Evolutionary conservation across 306 rosid genomes (phyloP), one percentile per base, ranked within the genome.

Genomic region (Glycine tomentella): DNA sequence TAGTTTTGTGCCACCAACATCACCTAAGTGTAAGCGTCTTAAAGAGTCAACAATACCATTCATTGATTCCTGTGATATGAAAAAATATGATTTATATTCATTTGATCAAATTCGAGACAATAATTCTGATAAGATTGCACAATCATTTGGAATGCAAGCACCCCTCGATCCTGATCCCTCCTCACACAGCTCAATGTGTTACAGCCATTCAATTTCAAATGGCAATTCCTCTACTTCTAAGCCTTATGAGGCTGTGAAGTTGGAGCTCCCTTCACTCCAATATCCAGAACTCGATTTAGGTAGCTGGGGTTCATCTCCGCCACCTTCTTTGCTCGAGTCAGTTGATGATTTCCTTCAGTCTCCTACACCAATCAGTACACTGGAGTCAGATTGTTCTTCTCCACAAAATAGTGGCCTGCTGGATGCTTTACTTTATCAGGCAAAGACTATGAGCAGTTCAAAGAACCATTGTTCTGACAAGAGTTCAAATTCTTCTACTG

Each of bases 211-310:
- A 87, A 90, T 88, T 82, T 81, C 92, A 83, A 93, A 93, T 96
- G 98, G 94, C 90, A 93, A 90, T 86, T 88, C 89, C 92, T 92
- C 98, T 65, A 87, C 97, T 93, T 96, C 98, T 80, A 80, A 77
- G 94, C 93, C 97, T 76, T 81, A 38, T 49, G 92, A 88, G 94
- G 86, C 89, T 72, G 89, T 81, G 98, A 93, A 95, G 98, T 85
- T 75, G 87, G 99, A 96, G 98, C 99, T 96, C 98, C 99, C 99
- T 96, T 96, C 99, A 93, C 91, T 93, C 99, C 99, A 96, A 96
- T 90, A 88, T 96, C 80, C 94, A 80, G 92, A 93, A 85, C 84
- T 92, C 86, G 98, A 96, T 86, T 86, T 93, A 81, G 80, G 95
- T 81, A 85, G 89, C 88, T 91, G 97, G 98, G 91, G 89, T 58